phyloP scores from a whole-genome alignment of 306 rosid species.

The Fragaria ananassa region DNA sequence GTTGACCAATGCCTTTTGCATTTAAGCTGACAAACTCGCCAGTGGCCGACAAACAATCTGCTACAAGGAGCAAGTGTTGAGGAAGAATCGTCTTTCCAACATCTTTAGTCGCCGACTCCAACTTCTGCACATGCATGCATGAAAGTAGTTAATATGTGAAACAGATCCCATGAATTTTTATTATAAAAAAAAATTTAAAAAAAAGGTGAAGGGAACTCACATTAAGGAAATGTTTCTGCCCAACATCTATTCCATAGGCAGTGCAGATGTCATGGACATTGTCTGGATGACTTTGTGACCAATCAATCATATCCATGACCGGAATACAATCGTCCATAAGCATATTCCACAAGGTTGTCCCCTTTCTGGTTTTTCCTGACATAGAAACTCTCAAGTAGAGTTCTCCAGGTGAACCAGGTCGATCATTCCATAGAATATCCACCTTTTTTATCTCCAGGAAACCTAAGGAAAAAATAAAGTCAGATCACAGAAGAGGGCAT shows the following conservation, averaged over 20 bases:
- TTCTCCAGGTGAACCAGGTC: slow-evolving; percentile 58
- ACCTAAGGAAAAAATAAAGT: slow-evolving; percentile 46
- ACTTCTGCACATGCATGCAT: slow-evolving; percentile 48
- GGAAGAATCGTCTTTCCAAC: slow-evolving; percentile 76
- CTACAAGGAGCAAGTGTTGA: slow-evolving; percentile 70
- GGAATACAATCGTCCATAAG: slow-evolving; percentile 57
- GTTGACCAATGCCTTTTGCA: slow-evolving; percentile 68
- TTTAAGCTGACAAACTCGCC: slow-evolving; percentile 90
- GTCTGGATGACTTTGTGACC: slow-evolving; percentile 96
- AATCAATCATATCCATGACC: slow-evolving; percentile 74
- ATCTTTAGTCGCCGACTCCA: slow-evolving; percentile 66
- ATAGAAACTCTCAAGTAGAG: slow-evolving; percentile 71
- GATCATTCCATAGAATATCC: slow-evolving; percentile 73
- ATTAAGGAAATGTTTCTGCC: slow-evolving; percentile 64
- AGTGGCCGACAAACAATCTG: slow-evolving; percentile 64
- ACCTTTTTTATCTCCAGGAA: slow-evolving; percentile 69
- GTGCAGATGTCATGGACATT: slow-evolving; percentile 57
- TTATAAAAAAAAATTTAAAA: neutral
- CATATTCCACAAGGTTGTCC: slow-evolving; percentile 55
- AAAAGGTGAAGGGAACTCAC: slow-evolving; percentile 37
- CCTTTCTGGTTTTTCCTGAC: slow-evolving; percentile 40
- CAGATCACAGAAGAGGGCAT: neutral
- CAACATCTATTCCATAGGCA: slow-evolving; percentile 77
- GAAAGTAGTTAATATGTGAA: slow-evolving; percentile 20
- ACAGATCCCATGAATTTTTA: slow-evolving; percentile 13